A percentile compares a stretch with the other conserved stretches of the same genome.
Conservation (phyloP, 768 basidiomycete species). For the Leucogyrophana mollusca region DNA sequence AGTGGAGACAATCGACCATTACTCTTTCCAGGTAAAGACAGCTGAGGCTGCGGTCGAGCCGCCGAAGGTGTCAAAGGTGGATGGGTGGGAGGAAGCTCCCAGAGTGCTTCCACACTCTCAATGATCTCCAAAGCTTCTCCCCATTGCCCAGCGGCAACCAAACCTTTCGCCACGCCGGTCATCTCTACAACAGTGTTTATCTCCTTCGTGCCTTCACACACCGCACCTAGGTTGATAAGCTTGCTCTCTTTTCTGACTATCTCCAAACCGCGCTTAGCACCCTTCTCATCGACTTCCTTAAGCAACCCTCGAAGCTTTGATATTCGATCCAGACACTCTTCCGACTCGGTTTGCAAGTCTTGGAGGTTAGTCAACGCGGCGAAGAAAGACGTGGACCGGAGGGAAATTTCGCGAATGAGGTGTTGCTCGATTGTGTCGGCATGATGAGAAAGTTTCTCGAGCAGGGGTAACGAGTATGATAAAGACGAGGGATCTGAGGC, state of each 20-base stretch:
- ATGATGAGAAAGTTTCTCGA: slow-evolving; percentile 89
- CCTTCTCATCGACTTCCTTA: slow-evolving; percentile 70
- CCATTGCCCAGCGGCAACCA: slow-evolving; percentile 89
- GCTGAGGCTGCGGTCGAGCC: slow-evolving; percentile 6
- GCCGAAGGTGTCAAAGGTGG: slow-evolving; percentile 6
- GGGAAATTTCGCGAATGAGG: slow-evolving; percentile 87
- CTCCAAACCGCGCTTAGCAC: slow-evolving; percentile 77
- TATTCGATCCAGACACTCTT: slow-evolving; percentile 77
- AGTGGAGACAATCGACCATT: slow-evolving; percentile 27
- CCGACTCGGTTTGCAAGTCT: slow-evolving; percentile 86
- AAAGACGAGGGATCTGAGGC: slow-evolving; percentile 58
- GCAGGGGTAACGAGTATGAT: slow-evolving; percentile 67
- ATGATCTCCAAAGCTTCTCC: slow-evolving; percentile 77
- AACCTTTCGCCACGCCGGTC: slow-evolving; percentile 61
- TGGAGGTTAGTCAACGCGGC: slow-evolving; percentile 93
- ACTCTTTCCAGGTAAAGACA: slow-evolving; percentile 7
- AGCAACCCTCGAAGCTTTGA: slow-evolving; percentile 68
- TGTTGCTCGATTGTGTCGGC: slow-evolving; percentile 95
- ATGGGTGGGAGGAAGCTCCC: slow-evolving; percentile 32
- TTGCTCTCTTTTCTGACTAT: slow-evolving; percentile 66
- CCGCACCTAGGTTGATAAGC: slow-evolving; percentile 55
- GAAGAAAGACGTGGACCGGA: slow-evolving; percentile 92
- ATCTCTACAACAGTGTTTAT: slow-evolving; percentile 77
- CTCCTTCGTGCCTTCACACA: slow-evolving; percentile 61
- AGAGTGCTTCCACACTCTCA: slow-evolving; percentile 62